These are phyloP conservation scores for Camptophora hylomeconis DNA, from an alignment of 2,329 filamentous ascomycete genomes.

Conservation along the genomic window DNA sequence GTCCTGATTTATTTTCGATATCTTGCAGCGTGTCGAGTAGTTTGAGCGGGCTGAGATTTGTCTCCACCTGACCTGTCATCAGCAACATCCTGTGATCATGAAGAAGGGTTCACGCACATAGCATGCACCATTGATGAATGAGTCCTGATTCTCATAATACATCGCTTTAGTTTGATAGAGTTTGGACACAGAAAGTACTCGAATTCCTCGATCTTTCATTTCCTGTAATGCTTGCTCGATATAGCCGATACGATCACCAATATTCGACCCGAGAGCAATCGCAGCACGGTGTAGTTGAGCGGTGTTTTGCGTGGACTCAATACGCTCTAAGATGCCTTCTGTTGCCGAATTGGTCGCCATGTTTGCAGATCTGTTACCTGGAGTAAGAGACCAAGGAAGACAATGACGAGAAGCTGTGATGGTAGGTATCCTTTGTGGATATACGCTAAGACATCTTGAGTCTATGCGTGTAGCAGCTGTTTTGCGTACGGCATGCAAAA, in stretches of 20 bases:
- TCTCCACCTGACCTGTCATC: slow-evolving; percentile 65
- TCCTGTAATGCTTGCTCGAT: slow-evolving; percentile 73
- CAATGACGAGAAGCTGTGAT: too few relatives aligned
- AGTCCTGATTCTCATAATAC: slow-evolving; percentile 83
- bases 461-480: too few relatives aligned
- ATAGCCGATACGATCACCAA: slow-evolving; percentile 71
- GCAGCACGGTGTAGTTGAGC: slow-evolving; percentile 52
- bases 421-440: too few relatives aligned
- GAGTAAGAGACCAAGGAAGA: too few relatives aligned
- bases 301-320: too few relatives aligned
- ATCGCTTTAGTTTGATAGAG: slow-evolving; percentile 94
- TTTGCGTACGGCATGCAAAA: too few relatives aligned
- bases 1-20: slow-evolving; percentile 68
- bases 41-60: slow-evolving; percentile 57
- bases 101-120: too few relatives aligned
- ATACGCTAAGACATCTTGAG: too few relatives aligned
- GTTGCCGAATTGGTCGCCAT: too few relatives aligned
- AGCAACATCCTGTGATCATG: not conserved
- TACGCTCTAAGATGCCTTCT: too few relatives aligned
- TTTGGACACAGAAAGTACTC: slow-evolving; percentile 65
- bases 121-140: slow-evolving; percentile 87
- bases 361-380: too few relatives aligned
- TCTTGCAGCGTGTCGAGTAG: slow-evolving; percentile 70
- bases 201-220: slow-evolving; percentile 62
- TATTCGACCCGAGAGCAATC: slow-evolving; percentile 83